A percentile compares a stretch with the other conserved stretches of the same genome.
phyloP scores from a whole-genome alignment of 148 eudicot genomes.

The Chenopodium formosanum region DNA sequence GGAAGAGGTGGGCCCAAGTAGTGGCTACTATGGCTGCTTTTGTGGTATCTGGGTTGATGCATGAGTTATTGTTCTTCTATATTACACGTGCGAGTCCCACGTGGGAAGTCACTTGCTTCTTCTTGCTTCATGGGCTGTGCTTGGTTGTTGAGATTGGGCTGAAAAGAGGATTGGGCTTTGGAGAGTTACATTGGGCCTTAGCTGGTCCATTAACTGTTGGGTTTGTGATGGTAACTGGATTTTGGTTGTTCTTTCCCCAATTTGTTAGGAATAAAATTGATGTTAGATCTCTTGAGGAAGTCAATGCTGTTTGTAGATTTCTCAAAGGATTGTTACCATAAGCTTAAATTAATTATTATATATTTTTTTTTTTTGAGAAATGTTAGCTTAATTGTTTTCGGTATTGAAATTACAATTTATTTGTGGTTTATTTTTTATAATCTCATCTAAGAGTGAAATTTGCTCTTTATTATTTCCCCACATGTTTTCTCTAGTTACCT shows the following conservation, averaged over 20 bases:
- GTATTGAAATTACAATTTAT: too few relatives aligned
- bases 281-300: slow-evolving; percentile 34
- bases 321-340: not conserved
- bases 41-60: slow-evolving; percentile 34
- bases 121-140: slow-evolving; percentile 32
- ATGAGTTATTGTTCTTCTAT: slow-evolving; percentile 28
- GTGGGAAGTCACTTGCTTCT: slow-evolving; percentile 41
- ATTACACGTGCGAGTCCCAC: slow-evolving; percentile 35
- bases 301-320: slow-evolving; percentile 20
- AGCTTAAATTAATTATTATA: too few relatives aligned
- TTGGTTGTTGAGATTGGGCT: slow-evolving; percentile 35
- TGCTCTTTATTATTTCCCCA: too few relatives aligned
- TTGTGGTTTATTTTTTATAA: too few relatives aligned
- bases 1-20: slow-evolving; percentile 12
- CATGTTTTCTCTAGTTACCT: too few relatives aligned
- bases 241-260: slow-evolving; percentile 45
- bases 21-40: slow-evolving; percentile 24
- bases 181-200: slow-evolving; percentile 29
- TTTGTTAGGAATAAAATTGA: slow-evolving; percentile 35
- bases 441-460: too few relatives aligned
- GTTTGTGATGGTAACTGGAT: slow-evolving; percentile 34
- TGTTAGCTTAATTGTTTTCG: too few relatives aligned
- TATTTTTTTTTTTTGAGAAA: too few relatives aligned
- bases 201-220: slow-evolving; percentile 40
- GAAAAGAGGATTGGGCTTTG: slow-evolving; percentile 31